These are phyloP conservation scores for Sporothrix curviconia DNA, from an alignment of 2,329 filamentous ascomycete species.

Conservation along the genomic window DNA sequence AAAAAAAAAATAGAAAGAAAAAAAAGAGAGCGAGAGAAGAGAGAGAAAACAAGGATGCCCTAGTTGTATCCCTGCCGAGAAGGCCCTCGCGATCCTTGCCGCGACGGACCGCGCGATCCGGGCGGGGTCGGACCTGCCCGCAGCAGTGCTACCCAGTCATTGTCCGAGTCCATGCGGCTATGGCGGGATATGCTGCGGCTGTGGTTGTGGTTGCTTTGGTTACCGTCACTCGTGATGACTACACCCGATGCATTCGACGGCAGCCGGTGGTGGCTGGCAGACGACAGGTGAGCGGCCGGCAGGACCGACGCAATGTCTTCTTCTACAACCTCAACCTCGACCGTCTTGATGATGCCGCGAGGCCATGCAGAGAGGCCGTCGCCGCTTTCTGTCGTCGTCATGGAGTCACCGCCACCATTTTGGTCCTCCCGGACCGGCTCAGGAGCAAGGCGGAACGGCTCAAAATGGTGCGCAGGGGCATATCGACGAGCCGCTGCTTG, in stretches of 20 bases:
- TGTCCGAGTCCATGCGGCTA: conserved; percentile 19
- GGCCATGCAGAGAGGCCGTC: conserved; percentile 24
- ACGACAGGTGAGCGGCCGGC: too few species aligned
- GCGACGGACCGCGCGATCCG: background rate
- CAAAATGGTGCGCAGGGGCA: background rate
- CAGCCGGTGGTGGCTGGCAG: background rate
- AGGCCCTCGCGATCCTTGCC: background rate
- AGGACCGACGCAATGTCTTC: conserved; percentile 26
- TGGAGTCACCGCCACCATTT: too few species aligned
- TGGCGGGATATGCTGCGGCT: background rate
- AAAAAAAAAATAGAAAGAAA: background rate
- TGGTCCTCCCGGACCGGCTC: background rate
- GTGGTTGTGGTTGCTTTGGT: background rate
- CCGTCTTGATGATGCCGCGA: conserved; percentile 33
- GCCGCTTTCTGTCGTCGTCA: background rate
- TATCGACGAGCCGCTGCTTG: background rate
- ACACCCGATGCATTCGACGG: background rate
- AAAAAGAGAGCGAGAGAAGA: background rate
- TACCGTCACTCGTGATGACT: background rate
- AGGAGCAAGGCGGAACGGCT: background rate
- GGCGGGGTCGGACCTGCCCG: conserved; percentile 20
- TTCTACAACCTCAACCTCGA: conserved; percentile 31
- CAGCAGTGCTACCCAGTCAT: conserved; percentile 26
- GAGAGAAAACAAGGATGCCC: background rate
- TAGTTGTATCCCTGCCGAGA: conserved; percentile 6